Conservation (phyloP, 1,284 basidiomycete species). For the Ganoderma boninense region DNA sequence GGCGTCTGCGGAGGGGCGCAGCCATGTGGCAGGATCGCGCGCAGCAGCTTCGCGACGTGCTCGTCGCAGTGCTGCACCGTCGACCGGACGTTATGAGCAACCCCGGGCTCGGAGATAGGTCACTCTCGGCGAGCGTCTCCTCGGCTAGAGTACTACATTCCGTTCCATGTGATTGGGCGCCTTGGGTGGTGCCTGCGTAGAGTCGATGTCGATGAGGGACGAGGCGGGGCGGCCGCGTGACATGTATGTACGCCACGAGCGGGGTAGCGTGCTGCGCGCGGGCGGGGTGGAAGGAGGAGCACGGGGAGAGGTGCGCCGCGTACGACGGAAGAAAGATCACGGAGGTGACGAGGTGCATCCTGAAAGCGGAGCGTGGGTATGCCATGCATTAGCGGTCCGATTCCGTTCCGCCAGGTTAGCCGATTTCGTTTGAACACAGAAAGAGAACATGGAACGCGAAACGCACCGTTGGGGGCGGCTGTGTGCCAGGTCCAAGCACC, state of each 20-base stretch:
- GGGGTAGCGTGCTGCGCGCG: constrained; percentile 46
- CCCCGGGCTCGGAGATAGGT: constrained; percentile 58
- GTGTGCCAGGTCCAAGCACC: background rate
- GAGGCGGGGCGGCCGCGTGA: constrained; percentile 45
- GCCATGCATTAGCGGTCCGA: background rate
- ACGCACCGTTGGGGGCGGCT: background rate
- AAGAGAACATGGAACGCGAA: background rate
- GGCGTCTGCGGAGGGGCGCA: constrained; percentile 52
- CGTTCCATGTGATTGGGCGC: no score
- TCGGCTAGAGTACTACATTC: constrained; percentile 32
- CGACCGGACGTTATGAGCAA: constrained; percentile 55
- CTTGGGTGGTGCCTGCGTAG: constrained; percentile 35
- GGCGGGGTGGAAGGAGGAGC: constrained; percentile 41
- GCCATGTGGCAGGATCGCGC: constrained; percentile 64
- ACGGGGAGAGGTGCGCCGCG: constrained; percentile 38
- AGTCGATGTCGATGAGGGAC: constrained; percentile 43
- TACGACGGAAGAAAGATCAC: constrained; percentile 48
- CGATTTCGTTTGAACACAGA: background rate
- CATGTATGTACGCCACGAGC: constrained; percentile 49
- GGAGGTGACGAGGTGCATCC: constrained; percentile 57
- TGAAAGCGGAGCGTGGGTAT: constrained; percentile 20
- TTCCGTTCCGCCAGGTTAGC: no score
- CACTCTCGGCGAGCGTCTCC: constrained; percentile 43
- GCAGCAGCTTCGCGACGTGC: constrained; percentile 66
- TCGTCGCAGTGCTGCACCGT: constrained; percentile 64